These are phyloP conservation scores for Acanthamoeba royreba DNA, from an alignment of 208 protist genomes.

Conservation along the genomic window DNA sequence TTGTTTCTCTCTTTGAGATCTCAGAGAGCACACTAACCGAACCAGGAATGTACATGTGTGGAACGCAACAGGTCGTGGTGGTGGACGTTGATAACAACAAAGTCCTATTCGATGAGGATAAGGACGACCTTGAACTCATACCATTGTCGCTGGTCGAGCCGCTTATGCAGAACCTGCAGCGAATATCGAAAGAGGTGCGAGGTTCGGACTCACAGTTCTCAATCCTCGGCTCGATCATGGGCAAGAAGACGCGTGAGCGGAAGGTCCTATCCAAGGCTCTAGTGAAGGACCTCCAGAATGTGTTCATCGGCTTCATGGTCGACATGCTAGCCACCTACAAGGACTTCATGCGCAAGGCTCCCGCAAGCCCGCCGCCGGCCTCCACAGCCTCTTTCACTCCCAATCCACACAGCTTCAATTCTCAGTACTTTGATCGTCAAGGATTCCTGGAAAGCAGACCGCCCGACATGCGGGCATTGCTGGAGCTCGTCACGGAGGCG, in stretches of 20 bases:
- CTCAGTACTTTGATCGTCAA: not conserved
- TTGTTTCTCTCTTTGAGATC: not conserved
- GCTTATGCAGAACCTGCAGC: not conserved
- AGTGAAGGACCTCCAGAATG: conserved; percentile 1
- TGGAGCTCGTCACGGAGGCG: not conserved
- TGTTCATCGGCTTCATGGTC: conserved; percentile 39
- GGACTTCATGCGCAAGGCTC: not conserved
- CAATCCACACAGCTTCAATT: not conserved
- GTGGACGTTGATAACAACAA: conserved; percentile 45
- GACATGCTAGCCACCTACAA: conserved; percentile 14
- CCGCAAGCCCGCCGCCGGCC: not conserved
- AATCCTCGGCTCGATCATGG: not conserved
- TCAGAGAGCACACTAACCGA: too few relatives aligned
- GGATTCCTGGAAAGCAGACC: not conserved
- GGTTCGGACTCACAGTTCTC: not conserved
- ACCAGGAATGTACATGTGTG: too few relatives aligned
- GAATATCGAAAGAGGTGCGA: not conserved
- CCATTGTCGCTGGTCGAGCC: not conserved
- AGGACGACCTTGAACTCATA: not conserved
- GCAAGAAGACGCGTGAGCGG: not conserved
- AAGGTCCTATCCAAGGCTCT: not conserved
- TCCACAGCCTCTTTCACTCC: not conserved
- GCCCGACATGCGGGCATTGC: not conserved
- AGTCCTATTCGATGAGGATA: not conserved
- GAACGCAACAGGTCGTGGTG: not conserved